phyloP scores from a whole-genome alignment of 2,329 filamentous ascomycete species.

The Endothia cerciana region DNA sequence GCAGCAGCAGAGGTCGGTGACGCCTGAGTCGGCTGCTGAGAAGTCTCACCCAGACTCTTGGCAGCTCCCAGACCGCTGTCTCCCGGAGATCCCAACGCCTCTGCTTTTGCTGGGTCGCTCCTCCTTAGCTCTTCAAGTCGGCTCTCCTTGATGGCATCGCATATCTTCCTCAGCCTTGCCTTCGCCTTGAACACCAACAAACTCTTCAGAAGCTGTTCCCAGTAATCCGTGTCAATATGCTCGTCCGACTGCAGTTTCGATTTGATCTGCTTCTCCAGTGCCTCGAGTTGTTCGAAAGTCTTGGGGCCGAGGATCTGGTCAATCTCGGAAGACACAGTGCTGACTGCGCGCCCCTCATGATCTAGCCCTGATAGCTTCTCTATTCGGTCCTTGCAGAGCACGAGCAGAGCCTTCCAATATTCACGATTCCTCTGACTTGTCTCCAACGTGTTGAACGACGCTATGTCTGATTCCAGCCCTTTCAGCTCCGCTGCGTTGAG shows the following conservation, averaged over 20 bases:
- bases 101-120: slow-evolving; percentile 70
- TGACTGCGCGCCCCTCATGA: slow-evolving; percentile 74
- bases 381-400: slow-evolving; percentile 77
- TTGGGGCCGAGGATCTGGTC: slow-evolving; percentile 87
- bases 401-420: slow-evolving; percentile 91
- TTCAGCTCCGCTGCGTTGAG: slow-evolving; percentile 68
- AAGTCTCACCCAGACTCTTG: slow-evolving; percentile 44
- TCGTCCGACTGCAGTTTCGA: slow-evolving; percentile 86
- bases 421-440: slow-evolving; percentile 76
- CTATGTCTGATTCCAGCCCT: slow-evolving; percentile 82
- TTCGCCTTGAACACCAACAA: slow-evolving; percentile 90
- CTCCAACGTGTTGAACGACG: slow-evolving; percentile 80
- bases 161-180: slow-evolving; percentile 79
- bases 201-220: slow-evolving; percentile 88
- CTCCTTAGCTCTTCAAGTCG: slow-evolving; percentile 68
- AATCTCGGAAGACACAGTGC: slow-evolving; percentile 83
- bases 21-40: slow-evolving; percentile 31
- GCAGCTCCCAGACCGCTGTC: slow-evolving; percentile 35
- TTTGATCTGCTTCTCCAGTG: slow-evolving; percentile 84
- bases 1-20: slow-evolving; percentile 29
- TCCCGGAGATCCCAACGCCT: slow-evolving; percentile 39
- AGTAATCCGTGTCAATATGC: slow-evolving; percentile 94
- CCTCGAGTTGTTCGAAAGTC: slow-evolving; percentile 81
- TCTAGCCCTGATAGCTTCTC: slow-evolving; percentile 65
- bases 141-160: slow-evolving; percentile 72